Base-by-base conservation (phyloP, 2,329 filamentous ascomycete genomes). In the Hypoxylon sp. region DNA sequence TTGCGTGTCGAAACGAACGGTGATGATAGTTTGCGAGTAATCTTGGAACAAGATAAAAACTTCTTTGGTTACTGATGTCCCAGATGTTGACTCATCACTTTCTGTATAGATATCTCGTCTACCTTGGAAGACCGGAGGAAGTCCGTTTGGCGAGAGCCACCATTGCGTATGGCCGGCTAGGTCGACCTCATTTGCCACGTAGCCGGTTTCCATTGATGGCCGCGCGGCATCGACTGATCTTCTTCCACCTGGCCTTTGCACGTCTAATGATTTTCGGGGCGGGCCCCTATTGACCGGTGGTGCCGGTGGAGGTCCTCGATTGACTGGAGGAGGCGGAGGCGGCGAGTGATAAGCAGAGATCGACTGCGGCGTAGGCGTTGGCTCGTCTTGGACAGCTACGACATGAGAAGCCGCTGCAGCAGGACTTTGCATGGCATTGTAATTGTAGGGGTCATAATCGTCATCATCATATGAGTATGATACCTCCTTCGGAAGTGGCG, bases 11-110 rank as follows among this genome's bases (percentile, higher is more conserved):
- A 92, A 98, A 55, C 87, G 90, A 17, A 91, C 92, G 0, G 91
- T 93, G 75, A 99, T 88, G 70, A 97, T 86, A 0, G 95, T 98
- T 78, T 98, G 96, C 17, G 94, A 98, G 80, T 99, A 99, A 81
- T 99, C 96, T 75, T 94, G 91, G 82, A 93, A 99, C 7, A 99
- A 82, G n/a, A 98, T 84, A 74, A 92, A 96, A 46, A 98, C 86
- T 66, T 94, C 90, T 72, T 94, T 94, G 6, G 91, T 92, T 19
- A 97, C 83, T 0, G 86, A 87, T 0, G 89, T 89, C 77, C 90
- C 86, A 13, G 91, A 87, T 6, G 87, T 90, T 1, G 90, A 89
- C 77, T 98, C 93, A 71, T 97, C 93, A 21, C 91, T 87, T 79
- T 98, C 94, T 56, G 89, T 92, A 58, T 93, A 87, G 15, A 98